A percentile compares a stretch with the other conserved stretches of the same genome.
These are phyloP conservation scores for Aspergillus tanneri DNA, from an alignment of 2,329 filamentous ascomycete genomes.

Conservation along the genomic window DNA sequence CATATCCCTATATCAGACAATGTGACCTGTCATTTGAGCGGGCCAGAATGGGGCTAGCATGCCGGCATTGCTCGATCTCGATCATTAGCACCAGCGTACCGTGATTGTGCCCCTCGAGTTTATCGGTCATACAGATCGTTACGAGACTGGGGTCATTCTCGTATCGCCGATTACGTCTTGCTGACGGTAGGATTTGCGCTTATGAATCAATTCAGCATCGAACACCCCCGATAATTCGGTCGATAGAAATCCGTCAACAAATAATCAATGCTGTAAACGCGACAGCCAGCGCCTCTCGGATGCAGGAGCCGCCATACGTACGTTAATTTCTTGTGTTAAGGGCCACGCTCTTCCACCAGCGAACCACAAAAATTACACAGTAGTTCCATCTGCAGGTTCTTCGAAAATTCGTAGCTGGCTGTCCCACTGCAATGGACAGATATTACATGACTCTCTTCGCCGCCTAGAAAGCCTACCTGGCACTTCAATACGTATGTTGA, in stretches of 20 bases:
- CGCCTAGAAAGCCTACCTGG: background rate
- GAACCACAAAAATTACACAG: constrained; percentile 8
- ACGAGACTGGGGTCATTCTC: background rate
- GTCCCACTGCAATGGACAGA: background rate
- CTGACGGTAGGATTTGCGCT: background rate
- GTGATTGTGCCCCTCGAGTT: constrained; percentile 13
- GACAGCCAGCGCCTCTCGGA: background rate
- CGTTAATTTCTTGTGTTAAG: constrained; percentile 14
- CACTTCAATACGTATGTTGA: background rate
- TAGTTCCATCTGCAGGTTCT: constrained; percentile 14
- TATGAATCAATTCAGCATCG: background rate
- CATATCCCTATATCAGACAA: background rate
- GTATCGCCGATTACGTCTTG: background rate
- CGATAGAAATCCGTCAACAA: background rate
- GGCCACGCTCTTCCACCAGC: constrained; percentile 1
- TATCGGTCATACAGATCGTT: constrained; percentile 12
- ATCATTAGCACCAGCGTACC: constrained; percentile 1
- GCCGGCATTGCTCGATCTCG: constrained; percentile 1
- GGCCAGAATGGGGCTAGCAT: constrained; percentile 2
- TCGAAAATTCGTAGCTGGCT: background rate
- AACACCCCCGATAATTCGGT: background rate
- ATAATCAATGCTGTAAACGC: no score
- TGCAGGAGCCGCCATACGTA: background rate
- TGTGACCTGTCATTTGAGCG: constrained; percentile 14
- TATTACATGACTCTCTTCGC: background rate